Base-by-base conservation (phyloP, 2,329 filamentous ascomycete species). In the Hymenoscyphus scutula region DNA sequence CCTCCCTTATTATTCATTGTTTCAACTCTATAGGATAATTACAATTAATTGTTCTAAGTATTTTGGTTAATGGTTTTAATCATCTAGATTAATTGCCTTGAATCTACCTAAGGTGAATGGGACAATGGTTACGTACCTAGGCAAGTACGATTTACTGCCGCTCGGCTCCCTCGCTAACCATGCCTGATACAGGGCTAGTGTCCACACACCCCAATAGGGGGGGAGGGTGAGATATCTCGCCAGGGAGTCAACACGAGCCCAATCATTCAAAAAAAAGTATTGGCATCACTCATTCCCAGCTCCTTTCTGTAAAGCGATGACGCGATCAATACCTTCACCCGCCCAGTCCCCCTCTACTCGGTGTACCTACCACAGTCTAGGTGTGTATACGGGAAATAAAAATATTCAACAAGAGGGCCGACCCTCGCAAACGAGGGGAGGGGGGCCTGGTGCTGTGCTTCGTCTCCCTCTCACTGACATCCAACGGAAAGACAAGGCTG, bases 371-470 rank as follows among this genome's bases (percentile, higher is more conserved):
- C 10, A n/a, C 30, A 37, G 32, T 5, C 8, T 38, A 38, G 5
- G 48, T 53, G 13, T 5, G 53, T 23, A 30, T n/a, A 30, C n/a
- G 53, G n/a, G 27, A 29, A 55, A 34, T 10, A 10, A 55, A 32
- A 17, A 29, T 10, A 19, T 37, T 19, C n/a, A 60, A 54, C 58
- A 62, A 65, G 56, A 56, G 55, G 60, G 57, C 41, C 41, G 41
- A 19, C 23, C n/a, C n/a, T 45, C 41, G 10, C 41, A 5, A 45
- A 19, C 17, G 41, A 45, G 41, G 32, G n/a, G 41, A 64, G 51
- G 61, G 63, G 62, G 57, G n/a, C 61, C 23, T 56, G 51, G 41
- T 37, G 57, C 34, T n/a, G 32, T 48, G 45, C 11, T 38, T 48
- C 41, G 15, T 11, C 41, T 11, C 19, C 11, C 41, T 48, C 41